A percentile compares a stretch with the other conserved stretches of the same genome.
Evolutionary conservation across 371 early-diverging fungal genomes (phyloP).

Genomic region (Circinella umbellata): DNA sequence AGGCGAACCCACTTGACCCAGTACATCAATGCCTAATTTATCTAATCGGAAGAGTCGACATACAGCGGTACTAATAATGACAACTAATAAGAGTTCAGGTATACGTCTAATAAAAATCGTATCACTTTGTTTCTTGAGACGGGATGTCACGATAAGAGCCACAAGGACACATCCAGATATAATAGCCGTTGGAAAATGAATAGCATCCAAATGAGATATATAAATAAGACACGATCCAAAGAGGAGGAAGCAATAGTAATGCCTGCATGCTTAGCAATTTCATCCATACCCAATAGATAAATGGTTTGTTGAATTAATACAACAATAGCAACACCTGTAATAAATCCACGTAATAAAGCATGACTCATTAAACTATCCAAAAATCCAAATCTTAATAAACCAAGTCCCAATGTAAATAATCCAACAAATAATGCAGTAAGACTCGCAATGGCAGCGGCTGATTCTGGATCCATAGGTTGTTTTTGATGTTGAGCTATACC

Average conservation of each 20-base stretch:
- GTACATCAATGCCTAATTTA: slow-evolving; percentile 63
- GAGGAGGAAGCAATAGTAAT: slow-evolving; percentile 67
- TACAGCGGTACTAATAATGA: slow-evolving; percentile 67
- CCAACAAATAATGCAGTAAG: slow-evolving; percentile 81
- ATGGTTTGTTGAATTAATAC: slow-evolving; percentile 83
- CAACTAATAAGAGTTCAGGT: slow-evolving; percentile 85
- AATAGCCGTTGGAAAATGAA: slow-evolving; percentile 31
- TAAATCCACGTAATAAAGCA: slow-evolving; percentile 87
- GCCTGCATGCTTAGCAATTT: slow-evolving; percentile 36
- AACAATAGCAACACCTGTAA: slow-evolving; percentile 86
- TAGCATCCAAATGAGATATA: slow-evolving; percentile 32
- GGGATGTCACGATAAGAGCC: slow-evolving; percentile 59
- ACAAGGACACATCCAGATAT: slow-evolving; percentile 68
- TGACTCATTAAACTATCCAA: slow-evolving; percentile 90
- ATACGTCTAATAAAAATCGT: slow-evolving; percentile 50
- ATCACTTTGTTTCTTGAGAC: slow-evolving; percentile 48
- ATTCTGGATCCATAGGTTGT: slow-evolving; percentile 35
- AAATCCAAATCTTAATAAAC: slow-evolving; percentile 90
- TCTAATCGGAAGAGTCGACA: slow-evolving; percentile 65
- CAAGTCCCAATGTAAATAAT: slow-evolving; percentile 80
- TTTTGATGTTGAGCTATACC: slow-evolving; percentile 61
- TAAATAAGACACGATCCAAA: slow-evolving; percentile 64
- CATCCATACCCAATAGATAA: slow-evolving; percentile 69
- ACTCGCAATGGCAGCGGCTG: slow-evolving; percentile 60
- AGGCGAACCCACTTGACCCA: slow-evolving; percentile 64